Evolutionary conservation across 1,139 yeast genomes (phyloP).

Genomic region (Zhuliangozyma parablackwelliae): DNA sequence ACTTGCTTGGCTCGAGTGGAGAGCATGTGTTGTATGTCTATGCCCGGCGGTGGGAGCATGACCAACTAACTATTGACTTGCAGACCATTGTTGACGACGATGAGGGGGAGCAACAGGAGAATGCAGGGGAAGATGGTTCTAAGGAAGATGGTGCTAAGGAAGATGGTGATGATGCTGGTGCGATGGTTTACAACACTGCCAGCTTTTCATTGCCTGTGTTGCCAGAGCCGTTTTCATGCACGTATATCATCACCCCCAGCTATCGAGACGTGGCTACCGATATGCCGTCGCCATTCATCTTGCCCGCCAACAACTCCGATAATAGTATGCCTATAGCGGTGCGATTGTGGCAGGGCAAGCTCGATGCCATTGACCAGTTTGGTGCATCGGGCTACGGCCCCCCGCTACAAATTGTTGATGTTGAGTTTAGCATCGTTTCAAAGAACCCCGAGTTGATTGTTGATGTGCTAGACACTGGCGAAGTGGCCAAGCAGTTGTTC

Average conservation of each 20-base stretch:
- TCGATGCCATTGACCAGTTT: slow-evolving; percentile 13
- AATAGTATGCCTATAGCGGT: slow-evolving; percentile 36
- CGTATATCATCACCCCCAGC: slow-evolving; percentile 36
- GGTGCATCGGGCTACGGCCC: slow-evolving; percentile 3
- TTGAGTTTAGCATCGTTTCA: slow-evolving; percentile 21
- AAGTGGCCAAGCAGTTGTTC: no score
- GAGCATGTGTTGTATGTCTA: slow-evolving; percentile 11
- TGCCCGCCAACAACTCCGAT: slow-evolving; percentile 12
- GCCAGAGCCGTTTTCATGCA: slow-evolving; percentile 32
- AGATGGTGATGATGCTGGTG: slow-evolving; percentile 11
- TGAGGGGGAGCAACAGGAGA: slow-evolving; percentile 10
- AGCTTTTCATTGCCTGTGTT: slow-evolving; percentile 26
- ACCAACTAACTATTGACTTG: slow-evolving; percentile 16
- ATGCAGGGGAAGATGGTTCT: slow-evolving; percentile 4
- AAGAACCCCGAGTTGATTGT: slow-evolving; percentile 28
- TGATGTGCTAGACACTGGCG: slow-evolving; percentile 14
- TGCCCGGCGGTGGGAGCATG: slow-evolving; percentile 3
- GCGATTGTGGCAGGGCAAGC: slow-evolving; percentile 43
- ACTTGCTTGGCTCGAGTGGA: slow-evolving; percentile 10
- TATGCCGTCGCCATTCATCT: slow-evolving; percentile 43
- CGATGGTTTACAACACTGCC: slow-evolving; percentile 27
- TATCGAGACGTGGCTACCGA: slow-evolving; percentile 21
- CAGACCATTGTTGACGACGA: slow-evolving; percentile 22
- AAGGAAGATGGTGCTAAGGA: slow-evolving; percentile 3
- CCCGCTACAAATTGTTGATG: slow-evolving; percentile 19